phyloP scores from a whole-genome alignment of 805 yeast genomes.

The Kodamaea restingae region DNA sequence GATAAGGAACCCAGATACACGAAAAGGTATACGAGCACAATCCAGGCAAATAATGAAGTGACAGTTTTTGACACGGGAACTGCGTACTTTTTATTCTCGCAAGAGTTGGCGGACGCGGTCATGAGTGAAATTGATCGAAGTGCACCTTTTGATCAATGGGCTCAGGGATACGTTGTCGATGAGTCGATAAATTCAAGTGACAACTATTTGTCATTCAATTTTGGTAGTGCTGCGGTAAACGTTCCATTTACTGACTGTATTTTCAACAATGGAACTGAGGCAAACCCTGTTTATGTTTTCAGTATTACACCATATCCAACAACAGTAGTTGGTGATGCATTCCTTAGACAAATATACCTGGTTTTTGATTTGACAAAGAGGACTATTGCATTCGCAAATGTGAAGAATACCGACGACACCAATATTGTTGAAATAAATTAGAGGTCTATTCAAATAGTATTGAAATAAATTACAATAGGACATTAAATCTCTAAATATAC shows the following conservation, averaged over 20 bases:
- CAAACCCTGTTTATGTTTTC: constrained; percentile 2
- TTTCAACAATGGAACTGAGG: constrained; percentile 11
- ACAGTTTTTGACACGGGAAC: constrained; percentile 58
- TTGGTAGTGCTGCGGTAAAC: constrained; percentile 8
- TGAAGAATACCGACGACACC: neutral
- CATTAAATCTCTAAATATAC: too few species aligned
- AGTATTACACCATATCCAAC: constrained; percentile 2
- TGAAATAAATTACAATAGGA: too few species aligned
- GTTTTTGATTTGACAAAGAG: neutral
- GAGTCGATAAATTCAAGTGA: constrained; percentile 11
- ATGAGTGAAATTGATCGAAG: constrained; percentile 6
- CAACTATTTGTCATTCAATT: constrained; percentile 12
- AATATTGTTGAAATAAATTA: neutral
- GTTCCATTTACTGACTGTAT: constrained; percentile 14
- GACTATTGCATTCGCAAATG: constrained; percentile 1
- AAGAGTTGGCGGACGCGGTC: constrained; percentile 8
- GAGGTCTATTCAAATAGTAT: too few species aligned
- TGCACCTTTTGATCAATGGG: constrained; percentile 3
- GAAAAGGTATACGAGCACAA: neutral
- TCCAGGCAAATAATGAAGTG: constrained; percentile 18
- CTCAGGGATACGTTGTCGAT: constrained; percentile 13
- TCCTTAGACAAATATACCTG: constrained; percentile 1
- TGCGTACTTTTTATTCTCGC: constrained; percentile 46
- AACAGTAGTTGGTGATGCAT: constrained; percentile 1
- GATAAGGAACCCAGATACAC: neutral